These are phyloP conservation scores for Phtheirospermum japonicum DNA, from an alignment of 257 asterid species.

Conservation along the genomic window DNA sequence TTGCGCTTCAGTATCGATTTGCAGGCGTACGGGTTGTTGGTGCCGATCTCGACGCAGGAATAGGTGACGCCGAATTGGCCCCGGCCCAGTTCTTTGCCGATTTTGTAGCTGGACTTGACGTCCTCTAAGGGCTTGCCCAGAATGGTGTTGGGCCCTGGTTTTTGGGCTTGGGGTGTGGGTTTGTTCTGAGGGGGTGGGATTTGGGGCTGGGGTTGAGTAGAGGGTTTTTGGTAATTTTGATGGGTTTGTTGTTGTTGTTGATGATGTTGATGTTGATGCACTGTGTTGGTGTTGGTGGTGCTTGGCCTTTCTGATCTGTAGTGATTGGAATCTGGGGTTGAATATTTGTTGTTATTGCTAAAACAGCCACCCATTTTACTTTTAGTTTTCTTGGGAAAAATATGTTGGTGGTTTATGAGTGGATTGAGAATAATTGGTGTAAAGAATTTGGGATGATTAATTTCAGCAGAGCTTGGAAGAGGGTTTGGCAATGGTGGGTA, in stretches of 20 bases:
- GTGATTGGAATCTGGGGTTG: constrained; percentile 35
- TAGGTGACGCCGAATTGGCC: constrained; percentile 85
- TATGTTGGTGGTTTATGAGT: constrained; percentile 15
- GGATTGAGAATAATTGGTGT: not conserved
- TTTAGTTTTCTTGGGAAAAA: not conserved
- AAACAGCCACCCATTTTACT: constrained; percentile 57
- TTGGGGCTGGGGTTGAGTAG: constrained; percentile 32
- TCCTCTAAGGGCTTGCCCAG: constrained; percentile 65
- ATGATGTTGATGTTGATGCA: constrained; percentile 26
- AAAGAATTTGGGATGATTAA: not conserved
- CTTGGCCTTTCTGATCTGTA: constrained; percentile 36
- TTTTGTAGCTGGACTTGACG: constrained; percentile 46
- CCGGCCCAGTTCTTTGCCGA: constrained; percentile 70
- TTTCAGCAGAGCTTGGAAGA: not conserved
- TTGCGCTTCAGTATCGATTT: constrained; percentile 78
- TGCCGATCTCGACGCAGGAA: constrained; percentile 52
- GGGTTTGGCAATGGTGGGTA: not conserved
- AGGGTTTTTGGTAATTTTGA: constrained; percentile 42
- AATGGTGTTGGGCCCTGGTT: constrained; percentile 49
- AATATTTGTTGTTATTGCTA: constrained; percentile 38
- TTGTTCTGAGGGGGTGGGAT: constrained; percentile 29
- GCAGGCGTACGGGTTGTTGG: constrained; percentile 61
- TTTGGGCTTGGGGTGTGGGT: constrained; percentile 25
- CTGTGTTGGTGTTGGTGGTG: not conserved
- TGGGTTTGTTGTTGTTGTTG: constrained; percentile 37